Percentiles rank a stretch among this genome's conserved stretches.
phyloP scores from a whole-genome alignment of 495 filamentous ascomycete genomes.

The Penicillium roqueforti region DNA sequence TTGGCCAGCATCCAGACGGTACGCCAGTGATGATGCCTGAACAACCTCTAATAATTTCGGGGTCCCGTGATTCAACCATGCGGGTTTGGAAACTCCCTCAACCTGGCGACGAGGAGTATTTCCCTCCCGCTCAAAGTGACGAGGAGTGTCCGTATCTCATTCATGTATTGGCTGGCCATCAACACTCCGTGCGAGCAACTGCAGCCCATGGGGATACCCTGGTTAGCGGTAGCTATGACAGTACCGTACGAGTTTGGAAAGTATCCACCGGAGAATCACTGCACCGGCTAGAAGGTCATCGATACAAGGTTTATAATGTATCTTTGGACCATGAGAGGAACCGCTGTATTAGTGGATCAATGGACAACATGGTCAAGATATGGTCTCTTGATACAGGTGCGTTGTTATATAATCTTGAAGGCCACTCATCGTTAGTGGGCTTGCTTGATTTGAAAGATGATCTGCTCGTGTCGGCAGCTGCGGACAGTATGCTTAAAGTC shows the following conservation, averaged over 20 bases:
- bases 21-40: constrained; percentile 80
- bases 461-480: constrained; percentile 87
- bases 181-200: constrained; percentile 91
- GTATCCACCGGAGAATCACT: constrained; percentile 88
- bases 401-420: constrained; percentile 84
- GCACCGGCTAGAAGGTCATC: constrained; percentile 78
- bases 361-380: constrained; percentile 96
- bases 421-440: constrained; percentile 86
- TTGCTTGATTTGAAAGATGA: constrained; percentile 83
- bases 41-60: constrained; percentile 93
- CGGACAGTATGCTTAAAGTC: constrained; percentile 90
- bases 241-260: constrained; percentile 91
- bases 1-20: constrained; percentile 66
- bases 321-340: constrained; percentile 88
- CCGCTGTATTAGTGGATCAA: constrained; percentile 93
- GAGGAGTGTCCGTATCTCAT: constrained; percentile 94
- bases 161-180: constrained; percentile 79
- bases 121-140: constrained; percentile 67
- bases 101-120: constrained; percentile 66
- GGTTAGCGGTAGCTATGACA: constrained; percentile 95
- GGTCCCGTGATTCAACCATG: constrained; percentile 89
- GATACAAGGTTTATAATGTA: constrained; percentile 94
- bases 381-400: constrained; percentile 89
- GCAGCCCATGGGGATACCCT: constrained; percentile 91
- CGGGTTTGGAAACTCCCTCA: constrained; percentile 92